Evolutionary conservation across 129 eudicot species (phyloP), one percentile per base, ranked within the genome.

Genomic region (Flaveria robusta): DNA sequence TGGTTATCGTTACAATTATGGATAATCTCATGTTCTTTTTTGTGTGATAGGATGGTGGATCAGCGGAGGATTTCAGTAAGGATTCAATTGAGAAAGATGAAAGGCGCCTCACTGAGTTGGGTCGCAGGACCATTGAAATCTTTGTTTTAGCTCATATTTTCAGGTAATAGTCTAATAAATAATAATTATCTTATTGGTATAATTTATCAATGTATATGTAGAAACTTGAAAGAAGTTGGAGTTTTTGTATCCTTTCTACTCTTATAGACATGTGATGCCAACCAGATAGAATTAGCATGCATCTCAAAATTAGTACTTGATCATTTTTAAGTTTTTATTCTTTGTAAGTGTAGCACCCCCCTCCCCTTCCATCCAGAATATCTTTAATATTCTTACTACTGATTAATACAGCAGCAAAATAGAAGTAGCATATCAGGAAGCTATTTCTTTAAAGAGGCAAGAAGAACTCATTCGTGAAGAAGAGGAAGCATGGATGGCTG

Each of bases 391-490:
- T 46, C 77, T 67, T 49, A 26, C 43, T 12, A 19, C 29, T 15
- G 70, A 51, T 34, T 85, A 67, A 52, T 70, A 10, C 79, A 85
- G 85, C 91, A 95, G 92, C 82, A 95, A 95, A 84, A 95, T 95
- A 76, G 99, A 95, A 78, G 91, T 83, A 37, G 94, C 99, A 13
- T 95, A 95, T 83, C 97, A 95, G 72, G 99, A 95, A 72, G 96
- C 97, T 77, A 94, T 95, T 86, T 90, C 99, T 66, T 82, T 95
- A 74, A 95, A 81, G 82, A 83, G 93, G 84, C 99, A 95, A 85
- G 99, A 95, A 74, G 99, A 95, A 74, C 96, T 95, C 81, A 91
- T 95, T 65, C 99, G 97, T 58, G 99, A 95, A 81, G 99, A 94
- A 79, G 97, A 89, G 81, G 97, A 87, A 82, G 98, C 93, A 52